Percentiles rank a stretch among this genome's conserved stretches.
Conservation (phyloP, 2,329 filamentous ascomycete species). For the Talaromyces verruculosus region DNA sequence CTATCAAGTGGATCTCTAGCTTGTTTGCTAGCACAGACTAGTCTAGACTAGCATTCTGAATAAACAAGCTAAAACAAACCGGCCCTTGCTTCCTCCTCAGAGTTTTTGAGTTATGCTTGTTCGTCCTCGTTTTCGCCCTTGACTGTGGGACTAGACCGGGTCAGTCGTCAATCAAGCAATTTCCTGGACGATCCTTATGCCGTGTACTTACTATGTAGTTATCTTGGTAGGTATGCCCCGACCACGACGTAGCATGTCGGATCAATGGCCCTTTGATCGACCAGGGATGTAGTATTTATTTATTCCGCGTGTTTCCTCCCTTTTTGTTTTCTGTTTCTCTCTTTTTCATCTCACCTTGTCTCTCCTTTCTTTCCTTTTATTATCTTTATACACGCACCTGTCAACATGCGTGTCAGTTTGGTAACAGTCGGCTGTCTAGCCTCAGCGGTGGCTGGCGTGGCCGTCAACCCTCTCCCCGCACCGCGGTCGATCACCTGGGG, state of each 20-base stretch:
- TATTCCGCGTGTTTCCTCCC: neutral
- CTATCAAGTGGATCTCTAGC: neutral
- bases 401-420: conserved; percentile 20
- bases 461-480: conserved; percentile 56
- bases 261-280: neutral
- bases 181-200: neutral
- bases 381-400: neutral
- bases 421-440: conserved; percentile 35
- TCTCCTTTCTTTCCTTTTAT: neutral
- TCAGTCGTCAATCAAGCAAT: neutral
- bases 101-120: neutral
- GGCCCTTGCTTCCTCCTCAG: neutral
- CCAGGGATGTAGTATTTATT: conserved; percentile 15
- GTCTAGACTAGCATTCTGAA: neutral
- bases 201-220: neutral
- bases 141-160: neutral
- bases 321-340: neutral
- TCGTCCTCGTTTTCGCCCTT: neutral
- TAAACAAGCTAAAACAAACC: neutral
- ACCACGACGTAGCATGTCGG: conserved; percentile 7
- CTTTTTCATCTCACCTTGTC: neutral
- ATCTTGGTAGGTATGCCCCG: conserved; percentile 1
- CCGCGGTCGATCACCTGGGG: conserved; percentile 56
- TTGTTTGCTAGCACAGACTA: neutral
- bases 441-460: conserved; percentile 45